Evolutionary conservation across 129 eudicot species (phyloP), one percentile per base, ranked within the genome.

Genomic region (sunflower (Helianthus annuus)): DNA sequence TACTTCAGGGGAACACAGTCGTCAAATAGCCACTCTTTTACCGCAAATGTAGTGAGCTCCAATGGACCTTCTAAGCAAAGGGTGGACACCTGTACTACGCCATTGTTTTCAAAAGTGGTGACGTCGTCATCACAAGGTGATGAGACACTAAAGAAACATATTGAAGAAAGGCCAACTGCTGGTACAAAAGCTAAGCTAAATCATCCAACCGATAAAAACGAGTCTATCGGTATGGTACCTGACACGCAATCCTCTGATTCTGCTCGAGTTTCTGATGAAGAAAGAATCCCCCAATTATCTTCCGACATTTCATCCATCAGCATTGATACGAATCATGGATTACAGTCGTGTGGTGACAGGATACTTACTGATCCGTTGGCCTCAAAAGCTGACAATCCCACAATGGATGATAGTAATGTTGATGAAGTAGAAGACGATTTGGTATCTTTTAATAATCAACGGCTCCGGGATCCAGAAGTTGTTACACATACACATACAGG

Each of bases 1-100:
- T 57, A 29, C 32, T 59, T 34, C 77, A 95, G 99, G 99, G 99
- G 94, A 64, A 81, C 85, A 44, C 94, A 87, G 58, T 76, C 88
- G 17, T 84, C 87, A 17, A 86, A 75, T 72, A 84, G 82, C 71
- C 93, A 75, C 39, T 76, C 76, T 45, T 8, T 81, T 56, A 48
- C 85, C 69, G 76, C 80, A 70, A 88, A 74, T 84, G 19, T 51
- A 52, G 68, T 53, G 14, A 59, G 71, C 83, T 77, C 89, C 8
- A 81, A 84, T 60, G 96, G 87, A 59, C 72, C 87, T 69, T 61
- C 71, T 51, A 84, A 80, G 72, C 89, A 70, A 70, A 93, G 87
- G 72, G 68, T 70, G 63, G 96, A 83, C 69, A 39, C 73, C 15
- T 59, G 44, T 53, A 73, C 70, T 77, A 67, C 85, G 10, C 68